Percentiles rank a stretch among this genome's conserved stretches.
phyloP scores from a whole-genome alignment of 2,329 filamentous ascomycete genomes.

The Aspergillus arachidicola region DNA sequence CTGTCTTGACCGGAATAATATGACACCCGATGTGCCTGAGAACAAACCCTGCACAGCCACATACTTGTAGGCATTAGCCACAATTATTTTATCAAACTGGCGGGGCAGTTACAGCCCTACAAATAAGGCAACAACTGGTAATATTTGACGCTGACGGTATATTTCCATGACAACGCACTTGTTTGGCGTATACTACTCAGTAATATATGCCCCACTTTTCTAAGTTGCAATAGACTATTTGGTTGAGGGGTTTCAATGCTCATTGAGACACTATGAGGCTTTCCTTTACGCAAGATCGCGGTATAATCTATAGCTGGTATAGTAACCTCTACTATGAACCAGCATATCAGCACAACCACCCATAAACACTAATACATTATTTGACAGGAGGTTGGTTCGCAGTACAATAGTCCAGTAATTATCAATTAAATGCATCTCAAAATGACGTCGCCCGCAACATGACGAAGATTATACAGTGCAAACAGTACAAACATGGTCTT shows the following conservation, averaged over 20 bases:
- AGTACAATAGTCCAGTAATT: not conserved
- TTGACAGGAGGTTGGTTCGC: not conserved
- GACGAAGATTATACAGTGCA: conserved; percentile 11
- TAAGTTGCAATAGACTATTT: not conserved
- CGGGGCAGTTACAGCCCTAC: not conserved
- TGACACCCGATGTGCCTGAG: not conserved
- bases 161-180: not conserved
- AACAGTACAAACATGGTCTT: conserved; percentile 24
- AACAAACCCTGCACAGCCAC: conserved; percentile 1
- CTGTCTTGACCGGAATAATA: not conserved
- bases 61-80: not conserved
- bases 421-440: not conserved
- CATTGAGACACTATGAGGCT: not conserved
- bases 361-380: not conserved
- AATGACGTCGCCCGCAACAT: conserved; percentile 5
- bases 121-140: not conserved
- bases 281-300: not conserved
- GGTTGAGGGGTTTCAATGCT: not conserved
- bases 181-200: not conserved
- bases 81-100: conserved; percentile 2
- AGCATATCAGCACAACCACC: not conserved
- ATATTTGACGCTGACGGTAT: not conserved
- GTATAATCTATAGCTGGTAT: not conserved
- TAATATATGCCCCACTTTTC: not conserved
- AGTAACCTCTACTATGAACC: not conserved